phyloP scores from a whole-genome alignment of 305 asterid species.

The Fraxinus latifolia region DNA sequence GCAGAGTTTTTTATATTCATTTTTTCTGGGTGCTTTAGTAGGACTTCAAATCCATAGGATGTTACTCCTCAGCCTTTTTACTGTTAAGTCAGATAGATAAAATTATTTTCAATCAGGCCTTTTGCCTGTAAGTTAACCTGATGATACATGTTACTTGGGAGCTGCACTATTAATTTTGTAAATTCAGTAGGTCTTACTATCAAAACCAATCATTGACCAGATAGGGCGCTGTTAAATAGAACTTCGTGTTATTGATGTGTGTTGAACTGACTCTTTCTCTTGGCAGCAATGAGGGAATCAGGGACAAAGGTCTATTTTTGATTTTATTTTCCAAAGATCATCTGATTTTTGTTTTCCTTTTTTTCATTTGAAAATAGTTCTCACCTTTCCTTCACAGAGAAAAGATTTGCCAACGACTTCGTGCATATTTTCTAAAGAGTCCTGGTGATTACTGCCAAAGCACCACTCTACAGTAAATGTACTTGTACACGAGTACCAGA shows the following conservation, averaged over 20 bases:
- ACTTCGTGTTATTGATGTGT: not conserved
- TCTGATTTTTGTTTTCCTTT: not conserved
- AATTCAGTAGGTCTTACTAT: not conserved
- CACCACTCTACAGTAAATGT: conserved; percentile 4
- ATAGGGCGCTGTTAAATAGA: not conserved
- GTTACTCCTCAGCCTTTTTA: not conserved
- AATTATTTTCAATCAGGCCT: not conserved
- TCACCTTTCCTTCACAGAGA: conserved; percentile 53
- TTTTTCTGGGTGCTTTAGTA: not conserved
- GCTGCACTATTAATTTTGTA: not conserved
- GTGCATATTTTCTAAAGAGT: conserved; percentile 83
- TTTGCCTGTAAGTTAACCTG: not conserved
- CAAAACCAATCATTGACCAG: not conserved
- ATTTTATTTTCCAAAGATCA: not conserved
- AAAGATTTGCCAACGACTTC: conserved; percentile 79
- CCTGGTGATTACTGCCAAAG: conserved; percentile 8
- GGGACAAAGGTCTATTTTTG: not conserved
- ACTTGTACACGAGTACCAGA: conserved; percentile 20
- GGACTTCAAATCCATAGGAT: not conserved
- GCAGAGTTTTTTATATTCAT: conserved; percentile 9
- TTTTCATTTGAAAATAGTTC: not conserved
- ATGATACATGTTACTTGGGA: not conserved
- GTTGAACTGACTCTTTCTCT: not conserved
- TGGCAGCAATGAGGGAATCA: not conserved
- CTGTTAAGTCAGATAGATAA: not conserved